Conservation (phyloP, 2,329 filamentous ascomycete genomes). For the Cladosporium colombiae region DNA sequence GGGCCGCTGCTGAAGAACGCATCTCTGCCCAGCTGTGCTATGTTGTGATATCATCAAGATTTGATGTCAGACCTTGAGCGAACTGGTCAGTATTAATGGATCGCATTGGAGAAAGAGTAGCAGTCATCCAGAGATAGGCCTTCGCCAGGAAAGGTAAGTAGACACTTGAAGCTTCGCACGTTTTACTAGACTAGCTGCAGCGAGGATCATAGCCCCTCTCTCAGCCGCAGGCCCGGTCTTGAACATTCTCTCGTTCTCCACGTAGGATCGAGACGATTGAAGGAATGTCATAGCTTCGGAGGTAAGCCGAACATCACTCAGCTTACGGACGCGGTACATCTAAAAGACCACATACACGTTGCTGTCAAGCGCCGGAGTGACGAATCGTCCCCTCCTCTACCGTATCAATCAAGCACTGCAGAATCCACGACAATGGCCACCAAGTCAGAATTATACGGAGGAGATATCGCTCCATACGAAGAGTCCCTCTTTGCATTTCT, state of each 20-base stretch:
- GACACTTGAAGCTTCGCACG: not conserved
- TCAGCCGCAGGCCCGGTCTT: not conserved
- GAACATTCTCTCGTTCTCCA: not conserved
- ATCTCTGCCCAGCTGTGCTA: not conserved
- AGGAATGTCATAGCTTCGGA: not conserved
- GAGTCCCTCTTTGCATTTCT: not conserved
- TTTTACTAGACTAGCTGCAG: not conserved
- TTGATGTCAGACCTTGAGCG: not conserved
- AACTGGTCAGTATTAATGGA: not conserved
- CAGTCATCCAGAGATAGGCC: not conserved
- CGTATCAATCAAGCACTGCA: not conserved
- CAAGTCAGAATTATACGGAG: conserved; percentile 3
- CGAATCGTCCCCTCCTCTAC: not conserved
- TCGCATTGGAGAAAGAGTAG: not conserved
- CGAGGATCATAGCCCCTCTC: not conserved
- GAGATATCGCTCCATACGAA: no score
- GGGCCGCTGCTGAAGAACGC: not conserved
- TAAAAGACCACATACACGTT: not conserved
- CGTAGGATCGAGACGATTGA: not conserved
- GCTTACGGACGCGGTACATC: not conserved
- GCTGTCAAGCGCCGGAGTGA: not conserved
- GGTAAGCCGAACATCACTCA: not conserved
- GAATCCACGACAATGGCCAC: not conserved
- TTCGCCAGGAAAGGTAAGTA: not conserved
- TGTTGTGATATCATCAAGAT: not conserved